Evolutionary conservation across 2,329 filamentous ascomycete genomes (phyloP).

Genomic region (Talaromyces sp.): DNA sequence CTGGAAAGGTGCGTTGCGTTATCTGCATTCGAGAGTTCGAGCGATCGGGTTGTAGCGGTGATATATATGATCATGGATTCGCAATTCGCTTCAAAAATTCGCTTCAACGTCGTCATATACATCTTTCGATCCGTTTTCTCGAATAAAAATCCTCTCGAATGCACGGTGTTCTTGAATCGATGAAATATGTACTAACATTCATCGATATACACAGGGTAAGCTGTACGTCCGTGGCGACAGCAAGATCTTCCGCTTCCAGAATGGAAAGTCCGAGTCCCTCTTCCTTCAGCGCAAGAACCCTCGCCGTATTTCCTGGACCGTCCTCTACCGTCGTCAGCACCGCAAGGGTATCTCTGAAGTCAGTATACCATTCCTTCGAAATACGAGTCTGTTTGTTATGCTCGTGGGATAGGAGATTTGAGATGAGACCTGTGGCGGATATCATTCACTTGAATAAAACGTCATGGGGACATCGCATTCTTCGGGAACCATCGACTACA

Average conservation of each 20-base stretch:
- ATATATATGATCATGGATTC: not conserved
- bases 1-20: slow-evolving; percentile 64
- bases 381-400: slow-evolving; percentile 1
- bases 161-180: not conserved
- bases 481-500: not conserved
- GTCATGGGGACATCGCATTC: not conserved
- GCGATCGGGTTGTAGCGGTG: not conserved
- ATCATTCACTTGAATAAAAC: not conserved
- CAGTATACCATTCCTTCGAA: slow-evolving; percentile 44
- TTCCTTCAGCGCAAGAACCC: slow-evolving; percentile 99
- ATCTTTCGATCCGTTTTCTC: not conserved
- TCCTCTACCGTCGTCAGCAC: slow-evolving; percentile 97
- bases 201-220: slow-evolving; percentile 77
- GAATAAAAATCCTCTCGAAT: not conserved
- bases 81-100: not conserved
- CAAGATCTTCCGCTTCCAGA: slow-evolving; percentile 99
- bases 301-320: slow-evolving; percentile 97
- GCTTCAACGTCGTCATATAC: not conserved
- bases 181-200: slow-evolving; percentile 12
- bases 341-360: slow-evolving; percentile 99
- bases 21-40: slow-evolving; percentile 18
- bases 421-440: not conserved
- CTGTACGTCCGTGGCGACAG: slow-evolving; percentile 99
- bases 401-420: not conserved
- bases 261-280: slow-evolving; percentile 98